Evolutionary conservation across 2,329 filamentous ascomycete genomes (phyloP).

Genomic region (Clonostachys rhizophaga): DNA sequence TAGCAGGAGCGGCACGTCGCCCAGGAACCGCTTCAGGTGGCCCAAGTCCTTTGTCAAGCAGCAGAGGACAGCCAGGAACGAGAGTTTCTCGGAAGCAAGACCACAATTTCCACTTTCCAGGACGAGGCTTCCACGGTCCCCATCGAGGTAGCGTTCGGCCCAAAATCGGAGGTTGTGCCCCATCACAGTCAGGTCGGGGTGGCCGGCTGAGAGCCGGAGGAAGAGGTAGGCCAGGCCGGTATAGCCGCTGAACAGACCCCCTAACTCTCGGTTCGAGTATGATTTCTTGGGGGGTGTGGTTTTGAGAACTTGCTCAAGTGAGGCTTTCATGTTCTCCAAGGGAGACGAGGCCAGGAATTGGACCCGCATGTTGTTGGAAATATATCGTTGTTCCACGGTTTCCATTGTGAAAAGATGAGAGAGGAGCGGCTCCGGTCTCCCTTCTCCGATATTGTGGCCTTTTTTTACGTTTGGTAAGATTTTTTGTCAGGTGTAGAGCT

Average conservation of each 20-base stretch:
- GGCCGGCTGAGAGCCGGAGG: slow-evolving; percentile 35
- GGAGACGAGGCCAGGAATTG: slow-evolving; percentile 18
- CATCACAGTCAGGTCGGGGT: slow-evolving; percentile 36
- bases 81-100: slow-evolving; percentile 41
- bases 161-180: slow-evolving; percentile 36
- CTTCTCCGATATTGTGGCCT: too few relatives aligned
- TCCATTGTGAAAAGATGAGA: too few relatives aligned
- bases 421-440: too few relatives aligned
- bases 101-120: slow-evolving; percentile 42
- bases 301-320: slow-evolving; percentile 28
- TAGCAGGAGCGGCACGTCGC: slow-evolving; percentile 26
- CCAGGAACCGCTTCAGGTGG: slow-evolving; percentile 32
- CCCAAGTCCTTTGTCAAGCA: slow-evolving; percentile 30
- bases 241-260: slow-evolving; percentile 48
- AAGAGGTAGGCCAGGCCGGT: slow-evolving; percentile 54
- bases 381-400: slow-evolving; percentile 13
- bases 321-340: slow-evolving; percentile 18
- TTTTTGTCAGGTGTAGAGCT: too few relatives aligned
- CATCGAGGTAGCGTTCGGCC: slow-evolving; percentile 41
- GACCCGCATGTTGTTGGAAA: slow-evolving; percentile 23
- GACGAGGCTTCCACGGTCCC: slow-evolving; percentile 20
- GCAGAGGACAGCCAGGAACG: slow-evolving; percentile 37
- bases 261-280: slow-evolving; percentile 25
- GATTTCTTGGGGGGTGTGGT: slow-evolving; percentile 25
- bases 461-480: too few relatives aligned